Evolutionary conservation across 2,329 filamentous ascomycete species (phyloP).

Genomic region (Phaeosphaeria sp.): DNA sequence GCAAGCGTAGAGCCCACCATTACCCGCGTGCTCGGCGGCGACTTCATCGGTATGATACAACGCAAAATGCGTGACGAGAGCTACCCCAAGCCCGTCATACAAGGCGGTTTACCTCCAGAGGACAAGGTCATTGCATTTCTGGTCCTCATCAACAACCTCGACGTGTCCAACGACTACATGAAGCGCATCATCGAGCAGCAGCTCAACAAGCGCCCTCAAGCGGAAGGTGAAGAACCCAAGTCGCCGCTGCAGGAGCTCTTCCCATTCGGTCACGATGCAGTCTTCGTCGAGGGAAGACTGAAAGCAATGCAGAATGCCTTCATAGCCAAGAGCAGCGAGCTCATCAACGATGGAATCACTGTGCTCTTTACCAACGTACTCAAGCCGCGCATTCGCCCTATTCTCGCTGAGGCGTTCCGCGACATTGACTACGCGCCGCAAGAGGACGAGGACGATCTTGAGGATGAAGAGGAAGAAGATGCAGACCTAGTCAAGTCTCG

Average conservation of each 20-base stretch:
- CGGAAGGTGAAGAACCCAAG: constrained; percentile 48
- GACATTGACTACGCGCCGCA: constrained; percentile 82
- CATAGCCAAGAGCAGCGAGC: constrained; percentile 76
- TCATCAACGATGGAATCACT: constrained; percentile 82
- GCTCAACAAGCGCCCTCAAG: constrained; percentile 52
- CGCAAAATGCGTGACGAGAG: constrained; percentile 97
- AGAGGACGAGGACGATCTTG: constrained; percentile 55
- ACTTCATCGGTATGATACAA: constrained; percentile 97
- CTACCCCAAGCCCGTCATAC: constrained; percentile 80
- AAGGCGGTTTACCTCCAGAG: constrained; percentile 85
- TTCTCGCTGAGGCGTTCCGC: constrained; percentile 87
- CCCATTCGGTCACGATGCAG: constrained; percentile 78
- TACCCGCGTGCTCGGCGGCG: constrained; percentile 79
- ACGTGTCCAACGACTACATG: constrained; percentile 90
- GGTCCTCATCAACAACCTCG: constrained; percentile 93
- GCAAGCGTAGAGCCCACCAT: constrained; percentile 80
- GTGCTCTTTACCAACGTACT: constrained; percentile 89
- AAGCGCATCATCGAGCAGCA: constrained; percentile 80
- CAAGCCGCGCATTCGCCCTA: constrained; percentile 81
- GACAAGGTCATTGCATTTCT: constrained; percentile 88
- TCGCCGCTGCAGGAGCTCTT: constrained; percentile 67
- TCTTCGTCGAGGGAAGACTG: constrained; percentile 72
- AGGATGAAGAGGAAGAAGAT: constrained; percentile 56
- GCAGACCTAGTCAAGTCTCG: constrained; percentile 74
- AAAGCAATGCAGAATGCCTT: constrained; percentile 75